Percentiles rank a stretch among this genome's conserved stretches.
phyloP scores from a whole-genome alignment of 2,329 filamentous ascomycete genomes.

The Cadophora gregata region DNA sequence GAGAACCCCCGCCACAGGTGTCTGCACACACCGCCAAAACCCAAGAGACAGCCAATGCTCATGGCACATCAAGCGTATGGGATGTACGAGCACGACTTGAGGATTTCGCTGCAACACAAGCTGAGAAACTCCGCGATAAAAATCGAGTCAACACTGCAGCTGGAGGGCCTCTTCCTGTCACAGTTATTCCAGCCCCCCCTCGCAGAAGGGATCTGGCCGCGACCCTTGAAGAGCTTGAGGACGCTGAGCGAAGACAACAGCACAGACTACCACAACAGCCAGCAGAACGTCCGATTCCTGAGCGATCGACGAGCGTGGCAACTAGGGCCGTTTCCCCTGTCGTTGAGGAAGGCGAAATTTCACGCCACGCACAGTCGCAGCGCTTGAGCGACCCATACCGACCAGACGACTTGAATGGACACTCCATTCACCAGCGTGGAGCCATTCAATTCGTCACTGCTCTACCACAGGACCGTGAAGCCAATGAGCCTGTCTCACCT shows the following conservation, averaged over 20 bases:
- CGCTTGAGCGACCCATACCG: constrained; percentile 40
- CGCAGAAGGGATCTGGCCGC: constrained; percentile 63
- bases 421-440: constrained; percentile 40
- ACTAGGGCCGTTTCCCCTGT: constrained; percentile 10
- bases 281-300: constrained; percentile 18
- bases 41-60: constrained; percentile 27
- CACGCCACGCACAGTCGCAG: constrained; percentile 22
- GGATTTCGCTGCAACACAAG: constrained; percentile 65
- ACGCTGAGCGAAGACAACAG: constrained; percentile 24
- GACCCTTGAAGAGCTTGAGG: constrained; percentile 56
- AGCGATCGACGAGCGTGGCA: constrained; percentile 2
- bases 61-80: constrained; percentile 51
- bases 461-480: constrained; percentile 29
- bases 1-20: constrained; percentile 43
- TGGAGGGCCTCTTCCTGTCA: constrained; percentile 61
- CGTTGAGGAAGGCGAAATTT: constrained; percentile 13
- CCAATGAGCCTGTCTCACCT: constrained; percentile 21
- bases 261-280: constrained; percentile 6
- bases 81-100: constrained; percentile 63
- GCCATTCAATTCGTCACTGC: constrained; percentile 39
- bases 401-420: constrained; percentile 34
- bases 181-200: constrained; percentile 65
- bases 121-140: constrained; percentile 63
- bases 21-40: constrained; percentile 38
- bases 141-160: constrained; percentile 56